phyloP scores from a whole-genome alignment of 805 yeast genomes.

The Starmerella floris region DNA sequence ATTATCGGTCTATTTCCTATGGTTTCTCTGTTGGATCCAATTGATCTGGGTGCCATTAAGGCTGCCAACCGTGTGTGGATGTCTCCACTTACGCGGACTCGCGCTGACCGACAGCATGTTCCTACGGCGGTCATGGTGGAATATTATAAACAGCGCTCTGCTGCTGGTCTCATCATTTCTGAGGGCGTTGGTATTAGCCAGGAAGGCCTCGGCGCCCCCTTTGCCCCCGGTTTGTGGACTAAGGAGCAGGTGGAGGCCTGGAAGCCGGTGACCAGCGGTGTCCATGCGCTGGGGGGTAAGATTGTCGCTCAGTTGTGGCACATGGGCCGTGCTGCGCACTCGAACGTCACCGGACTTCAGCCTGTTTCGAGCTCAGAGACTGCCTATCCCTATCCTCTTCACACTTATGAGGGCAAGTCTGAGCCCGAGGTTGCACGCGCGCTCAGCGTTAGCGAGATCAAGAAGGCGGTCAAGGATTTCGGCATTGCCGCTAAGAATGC shows the following conservation, averaged over 20 bases:
- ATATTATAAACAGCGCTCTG: conserved; percentile 46
- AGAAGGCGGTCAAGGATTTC: conserved; percentile 33
- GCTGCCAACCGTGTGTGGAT: conserved; percentile 33
- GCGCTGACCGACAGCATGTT: conserved; percentile 26
- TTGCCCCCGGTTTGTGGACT: conserved; percentile 23
- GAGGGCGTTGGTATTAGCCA: conserved; percentile 44
- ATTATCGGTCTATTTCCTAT: too few species aligned
- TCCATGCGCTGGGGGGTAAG: conserved; percentile 22
- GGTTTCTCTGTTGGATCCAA: conserved; percentile 25
- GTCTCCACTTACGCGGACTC: conserved; percentile 40
- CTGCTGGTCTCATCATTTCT: conserved; percentile 35
- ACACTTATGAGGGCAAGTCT: conserved; percentile 12
- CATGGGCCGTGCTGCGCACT: conserved; percentile 17
- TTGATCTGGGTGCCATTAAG: conserved; percentile 26
- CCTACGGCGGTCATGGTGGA: conserved; percentile 36
- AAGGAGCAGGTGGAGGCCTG: conserved; percentile 25
- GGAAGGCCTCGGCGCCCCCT: conserved; percentile 32
- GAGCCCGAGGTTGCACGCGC: conserved; percentile 26
- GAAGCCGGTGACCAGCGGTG: conserved; percentile 27
- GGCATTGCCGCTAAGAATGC: conserved; percentile 42
- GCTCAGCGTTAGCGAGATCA: conserved; percentile 35
- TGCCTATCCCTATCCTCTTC: not conserved
- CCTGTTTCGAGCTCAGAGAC: conserved; percentile 10
- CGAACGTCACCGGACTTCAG: conserved; percentile 8
- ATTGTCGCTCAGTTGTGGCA: conserved; percentile 18